Percentiles rank a stretch among this genome's conserved stretches.
Conservation (phyloP, 805 yeast species). For the Candida lessepsii region DNA sequence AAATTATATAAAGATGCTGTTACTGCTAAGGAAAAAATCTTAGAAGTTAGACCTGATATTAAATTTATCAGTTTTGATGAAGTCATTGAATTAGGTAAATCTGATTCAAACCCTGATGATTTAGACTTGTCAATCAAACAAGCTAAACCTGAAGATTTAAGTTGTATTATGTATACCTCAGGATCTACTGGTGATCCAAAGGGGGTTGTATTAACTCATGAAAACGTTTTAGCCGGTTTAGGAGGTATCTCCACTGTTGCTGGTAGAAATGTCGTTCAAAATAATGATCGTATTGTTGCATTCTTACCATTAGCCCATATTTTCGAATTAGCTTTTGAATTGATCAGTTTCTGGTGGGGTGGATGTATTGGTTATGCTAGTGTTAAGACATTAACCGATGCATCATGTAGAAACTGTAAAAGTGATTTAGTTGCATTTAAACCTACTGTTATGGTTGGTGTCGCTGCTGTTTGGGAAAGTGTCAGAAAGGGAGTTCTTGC, state of each 20-base stretch:
- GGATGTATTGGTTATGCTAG: conserved; percentile 83
- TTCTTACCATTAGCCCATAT: conserved; percentile 96
- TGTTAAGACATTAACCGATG: conserved; percentile 86
- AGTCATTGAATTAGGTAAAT: conserved; percentile 59
- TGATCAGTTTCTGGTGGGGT: conserved; percentile 84
- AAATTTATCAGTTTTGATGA: conserved; percentile 65
- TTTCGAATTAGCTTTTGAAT: conserved; percentile 87
- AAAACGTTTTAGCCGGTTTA: conserved; percentile 75
- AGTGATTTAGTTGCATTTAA: conserved; percentile 85
- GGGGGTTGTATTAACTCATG: conserved; percentile 72
- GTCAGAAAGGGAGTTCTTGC: conserved; percentile 87
- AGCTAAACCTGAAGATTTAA: conserved; percentile 55
- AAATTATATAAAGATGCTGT: conserved; percentile 56
- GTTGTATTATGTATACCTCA: conserved; percentile 84
- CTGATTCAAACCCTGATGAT: conserved; percentile 35
- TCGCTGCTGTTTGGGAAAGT: conserved; percentile 97
- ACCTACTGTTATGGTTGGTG: conserved; percentile 97
- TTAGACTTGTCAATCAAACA: conserved; percentile 23
- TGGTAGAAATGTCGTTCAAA: conserved; percentile 46
- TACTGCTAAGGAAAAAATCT: conserved; percentile 57
- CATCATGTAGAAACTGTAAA: conserved; percentile 76
- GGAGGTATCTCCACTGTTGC: conserved; percentile 77
- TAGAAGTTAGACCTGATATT: conserved; percentile 73
- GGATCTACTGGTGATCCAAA: conserved; percentile 86
- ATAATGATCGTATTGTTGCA: conserved; percentile 72